Evolutionary conservation across 345 rosid species (phyloP).

Genomic region (Ceriops zippeliana): DNA sequence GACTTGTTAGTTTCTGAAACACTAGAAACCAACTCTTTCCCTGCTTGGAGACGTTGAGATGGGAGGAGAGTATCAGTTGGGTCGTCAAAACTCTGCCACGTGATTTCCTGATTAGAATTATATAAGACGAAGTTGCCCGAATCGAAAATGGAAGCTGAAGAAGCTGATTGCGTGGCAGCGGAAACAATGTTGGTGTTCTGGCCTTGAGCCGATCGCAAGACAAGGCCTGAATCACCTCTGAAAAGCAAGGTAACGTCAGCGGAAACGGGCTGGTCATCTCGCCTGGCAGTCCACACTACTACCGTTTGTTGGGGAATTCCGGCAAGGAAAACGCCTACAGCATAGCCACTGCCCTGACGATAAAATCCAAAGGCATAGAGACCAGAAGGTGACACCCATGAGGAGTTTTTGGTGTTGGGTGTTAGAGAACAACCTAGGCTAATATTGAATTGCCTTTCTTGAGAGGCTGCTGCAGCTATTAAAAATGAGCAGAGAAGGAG

Average conservation of each 20-base stretch:
- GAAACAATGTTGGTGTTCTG: neutral
- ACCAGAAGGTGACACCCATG: constrained; percentile 38
- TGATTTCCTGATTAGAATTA: neutral
- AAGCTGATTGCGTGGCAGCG: neutral
- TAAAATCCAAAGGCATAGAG: constrained; percentile 37
- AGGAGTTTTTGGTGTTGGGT: constrained; percentile 12
- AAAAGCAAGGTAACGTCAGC: constrained; percentile 12
- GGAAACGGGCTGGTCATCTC: constrained; percentile 13
- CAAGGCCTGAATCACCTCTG: neutral
- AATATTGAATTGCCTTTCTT: constrained; percentile 20
- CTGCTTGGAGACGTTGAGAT: constrained; percentile 13
- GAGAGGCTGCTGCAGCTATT: constrained; percentile 4
- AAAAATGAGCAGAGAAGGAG: neutral
- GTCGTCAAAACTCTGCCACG: constrained; percentile 19
- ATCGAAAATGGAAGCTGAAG: constrained; percentile 20
- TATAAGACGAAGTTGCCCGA: constrained; percentile 24
- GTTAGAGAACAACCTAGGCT: constrained; percentile 16
- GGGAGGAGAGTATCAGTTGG: constrained; percentile 25
- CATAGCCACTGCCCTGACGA: constrained; percentile 19
- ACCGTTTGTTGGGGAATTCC: constrained; percentile 11
- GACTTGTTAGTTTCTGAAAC: constrained; percentile 17
- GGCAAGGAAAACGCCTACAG: constrained; percentile 28
- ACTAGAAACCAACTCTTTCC: constrained; percentile 11
- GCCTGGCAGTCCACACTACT: constrained; percentile 18
- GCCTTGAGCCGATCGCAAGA: constrained; percentile 8